Evolutionary conservation across 176 grass and related monocot species (phyloP).

Genomic region (Bromus sterilis): DNA sequence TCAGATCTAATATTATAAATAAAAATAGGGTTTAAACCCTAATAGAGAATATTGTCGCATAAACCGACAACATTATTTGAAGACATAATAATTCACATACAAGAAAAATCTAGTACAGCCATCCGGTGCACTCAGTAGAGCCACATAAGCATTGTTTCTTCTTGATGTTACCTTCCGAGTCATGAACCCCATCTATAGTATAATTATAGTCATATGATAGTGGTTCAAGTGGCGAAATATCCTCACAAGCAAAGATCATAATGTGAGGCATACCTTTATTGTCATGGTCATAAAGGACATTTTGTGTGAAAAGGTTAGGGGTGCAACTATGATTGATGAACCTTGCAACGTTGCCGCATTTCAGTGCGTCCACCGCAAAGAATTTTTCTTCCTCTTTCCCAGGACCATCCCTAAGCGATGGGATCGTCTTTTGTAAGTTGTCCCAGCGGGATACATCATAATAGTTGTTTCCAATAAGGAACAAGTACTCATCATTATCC

Average conservation of each 20-base stretch:
- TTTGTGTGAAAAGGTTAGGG: conserved; percentile 47
- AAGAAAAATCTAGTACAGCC: conserved; percentile 32
- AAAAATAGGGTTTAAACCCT: not conserved
- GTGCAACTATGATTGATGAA: conserved; percentile 59
- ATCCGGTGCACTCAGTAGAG: conserved; percentile 32
- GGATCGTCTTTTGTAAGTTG: conserved; percentile 7
- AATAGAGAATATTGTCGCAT: not conserved
- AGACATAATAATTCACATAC: not conserved
- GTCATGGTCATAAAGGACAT: conserved; percentile 61
- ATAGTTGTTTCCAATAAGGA: conserved; percentile 53
- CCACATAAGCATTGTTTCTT: conserved; percentile 49
- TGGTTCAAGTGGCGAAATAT: conserved; percentile 47
- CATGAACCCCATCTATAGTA: conserved; percentile 34
- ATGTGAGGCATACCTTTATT: conserved; percentile 46
- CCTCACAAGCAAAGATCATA: conserved; percentile 43
- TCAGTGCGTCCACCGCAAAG: conserved; percentile 30
- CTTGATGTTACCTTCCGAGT: conserved; percentile 46
- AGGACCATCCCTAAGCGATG: conserved; percentile 25
- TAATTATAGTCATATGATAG: conserved; percentile 58
- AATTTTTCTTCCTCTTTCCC: not conserved
- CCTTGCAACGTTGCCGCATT: conserved; percentile 39
- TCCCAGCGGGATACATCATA: conserved; percentile 40
- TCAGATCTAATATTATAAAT: conserved; percentile 4
- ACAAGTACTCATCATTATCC: conserved; percentile 50
- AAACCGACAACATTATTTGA: not conserved